phyloP scores from a whole-genome alignment of 495 filamentous ascomycete species.

The Aspergillus avenaceus region DNA sequence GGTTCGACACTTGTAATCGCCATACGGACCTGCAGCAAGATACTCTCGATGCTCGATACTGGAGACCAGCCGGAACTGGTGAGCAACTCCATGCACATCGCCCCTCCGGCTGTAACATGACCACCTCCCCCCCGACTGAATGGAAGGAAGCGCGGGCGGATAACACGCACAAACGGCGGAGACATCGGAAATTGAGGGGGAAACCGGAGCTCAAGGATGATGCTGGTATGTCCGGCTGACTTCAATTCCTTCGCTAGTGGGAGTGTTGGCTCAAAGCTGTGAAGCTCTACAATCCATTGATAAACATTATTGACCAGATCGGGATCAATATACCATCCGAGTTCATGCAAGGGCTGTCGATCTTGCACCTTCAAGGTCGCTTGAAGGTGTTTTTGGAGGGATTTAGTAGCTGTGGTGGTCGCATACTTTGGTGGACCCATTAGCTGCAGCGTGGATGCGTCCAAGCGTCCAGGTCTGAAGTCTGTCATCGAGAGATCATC shows the following conservation, averaged over 20 bases:
- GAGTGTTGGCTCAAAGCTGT: slow-evolving; percentile 68
- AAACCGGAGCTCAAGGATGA: slow-evolving; percentile 82
- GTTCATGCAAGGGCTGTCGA: slow-evolving; percentile 56
- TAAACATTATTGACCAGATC: slow-evolving; percentile 65
- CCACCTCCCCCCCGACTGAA: slow-evolving; percentile 75
- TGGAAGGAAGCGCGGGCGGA: slow-evolving; percentile 73
- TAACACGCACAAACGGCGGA: slow-evolving; percentile 82
- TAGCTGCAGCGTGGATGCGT: slow-evolving; percentile 50
- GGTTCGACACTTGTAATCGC: slow-evolving; percentile 68
- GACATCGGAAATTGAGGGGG: slow-evolving; percentile 66
- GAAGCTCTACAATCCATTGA: slow-evolving; percentile 91
- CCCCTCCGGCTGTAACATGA: slow-evolving; percentile 83
- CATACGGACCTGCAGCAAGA: slow-evolving; percentile 78
- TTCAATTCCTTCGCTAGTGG: slow-evolving; percentile 78
- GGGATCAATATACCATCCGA: slow-evolving; percentile 82
- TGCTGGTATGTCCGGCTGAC: slow-evolving; percentile 49
- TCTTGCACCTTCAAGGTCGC: slow-evolving; percentile 61
- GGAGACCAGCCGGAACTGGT: slow-evolving; percentile 81
- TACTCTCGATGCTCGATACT: slow-evolving; percentile 67
- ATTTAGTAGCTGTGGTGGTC: slow-evolving; percentile 55
- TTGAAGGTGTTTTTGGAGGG: slow-evolving; percentile 60
- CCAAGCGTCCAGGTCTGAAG: slow-evolving; percentile 63
- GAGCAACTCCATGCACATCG: slow-evolving; percentile 88
- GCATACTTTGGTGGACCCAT: slow-evolving; percentile 66
- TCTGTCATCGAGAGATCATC: slow-evolving; percentile 39